phyloP scores from a whole-genome alignment of 768 basidiomycete genomes.

The Panellus pusillus region DNA sequence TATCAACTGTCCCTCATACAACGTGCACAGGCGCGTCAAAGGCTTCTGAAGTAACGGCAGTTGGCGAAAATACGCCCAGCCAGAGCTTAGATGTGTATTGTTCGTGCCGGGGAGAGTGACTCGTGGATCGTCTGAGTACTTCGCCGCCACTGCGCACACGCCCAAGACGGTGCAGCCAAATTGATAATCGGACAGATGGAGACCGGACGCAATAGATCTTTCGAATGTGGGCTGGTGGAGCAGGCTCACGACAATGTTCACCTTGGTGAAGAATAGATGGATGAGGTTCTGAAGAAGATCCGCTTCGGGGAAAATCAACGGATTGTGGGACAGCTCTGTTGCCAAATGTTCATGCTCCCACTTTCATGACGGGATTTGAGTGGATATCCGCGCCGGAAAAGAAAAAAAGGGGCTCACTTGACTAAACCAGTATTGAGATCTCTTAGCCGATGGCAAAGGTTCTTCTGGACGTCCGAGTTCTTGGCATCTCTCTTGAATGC shows the following conservation, averaged over 20 bases:
- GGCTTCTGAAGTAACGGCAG: conserved; percentile 50
- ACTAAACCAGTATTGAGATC: conserved; percentile 24
- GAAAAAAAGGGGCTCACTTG: conserved; percentile 15
- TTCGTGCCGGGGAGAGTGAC: conserved; percentile 28
- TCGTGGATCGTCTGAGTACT: conserved; percentile 42
- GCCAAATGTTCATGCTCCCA: conserved; percentile 18
- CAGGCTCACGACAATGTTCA: conserved; percentile 43
- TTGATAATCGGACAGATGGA: conserved; percentile 37
- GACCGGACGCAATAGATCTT: conserved; percentile 34
- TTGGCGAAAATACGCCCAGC: conserved; percentile 47
- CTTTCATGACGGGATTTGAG: conserved; percentile 1
- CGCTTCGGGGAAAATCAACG: conserved; percentile 33
- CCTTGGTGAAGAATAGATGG: conserved; percentile 46
- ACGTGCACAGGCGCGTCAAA: conserved; percentile 45
- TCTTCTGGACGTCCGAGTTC: not conserved
- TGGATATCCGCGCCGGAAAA: not conserved
- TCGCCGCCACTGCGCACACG: conserved; percentile 52
- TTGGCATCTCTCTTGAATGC: conserved; percentile 38
- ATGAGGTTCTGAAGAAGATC: conserved; percentile 45
- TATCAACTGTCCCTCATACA: conserved; percentile 60
- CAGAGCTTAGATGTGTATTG: conserved; percentile 34
- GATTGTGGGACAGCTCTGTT: conserved; percentile 7
- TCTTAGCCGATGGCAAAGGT: conserved; percentile 2
- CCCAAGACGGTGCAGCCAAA: conserved; percentile 50
- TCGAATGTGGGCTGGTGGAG: conserved; percentile 56